Evolutionary conservation across 805 yeast species (phyloP), one percentile per base, ranked within the genome.

Genomic region (Nakazawaea pomicola): DNA sequence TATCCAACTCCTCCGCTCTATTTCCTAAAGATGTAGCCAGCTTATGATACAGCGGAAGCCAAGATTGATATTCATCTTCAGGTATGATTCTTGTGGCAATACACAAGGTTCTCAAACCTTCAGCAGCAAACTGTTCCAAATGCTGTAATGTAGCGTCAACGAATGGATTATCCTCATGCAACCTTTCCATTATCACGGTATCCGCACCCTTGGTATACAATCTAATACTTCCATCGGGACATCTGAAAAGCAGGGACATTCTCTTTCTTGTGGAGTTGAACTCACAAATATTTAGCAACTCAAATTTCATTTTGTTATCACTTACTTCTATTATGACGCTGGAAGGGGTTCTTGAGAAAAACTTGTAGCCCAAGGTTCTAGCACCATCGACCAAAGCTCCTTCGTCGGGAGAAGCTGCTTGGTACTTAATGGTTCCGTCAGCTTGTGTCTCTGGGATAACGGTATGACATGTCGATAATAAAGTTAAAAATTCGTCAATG

Each of bases 341-440:
- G 44, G 80, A 79, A 4, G 99, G 99, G 36, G 80, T 80, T 65
- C 99, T 83, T 35, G 88, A 78, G 6, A 76, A 74, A 58, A 93
- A 95, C 47, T 74, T 79, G 57, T 83, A 93, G 0, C 97, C 98
- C 35, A 91, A 65, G 54, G 69, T 70, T 0, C 97, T 93, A 14
- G 96, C 98, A 44, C 99, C 99, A 53, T 90, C 89, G 2, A 93
- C 99, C 46, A 93, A 70, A 0, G 99, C 99, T 38, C 99, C 99
- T 67, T 95, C 99, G 65, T 93, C 99, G 0, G 99, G 99, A 0
- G 98, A 90, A 0, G 99, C 96, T 1, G 99, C 99, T 63, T 93
- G 99, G 59, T 95, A 93, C 58, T 87, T 90, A 48, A 93, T 80
- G 2, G 70, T 51, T 0, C 84, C 86, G 43, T 66, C 67, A 1